phyloP scores from a whole-genome alignment of 2,329 filamentous ascomycete species.

The Fusarium kyushuense region DNA sequence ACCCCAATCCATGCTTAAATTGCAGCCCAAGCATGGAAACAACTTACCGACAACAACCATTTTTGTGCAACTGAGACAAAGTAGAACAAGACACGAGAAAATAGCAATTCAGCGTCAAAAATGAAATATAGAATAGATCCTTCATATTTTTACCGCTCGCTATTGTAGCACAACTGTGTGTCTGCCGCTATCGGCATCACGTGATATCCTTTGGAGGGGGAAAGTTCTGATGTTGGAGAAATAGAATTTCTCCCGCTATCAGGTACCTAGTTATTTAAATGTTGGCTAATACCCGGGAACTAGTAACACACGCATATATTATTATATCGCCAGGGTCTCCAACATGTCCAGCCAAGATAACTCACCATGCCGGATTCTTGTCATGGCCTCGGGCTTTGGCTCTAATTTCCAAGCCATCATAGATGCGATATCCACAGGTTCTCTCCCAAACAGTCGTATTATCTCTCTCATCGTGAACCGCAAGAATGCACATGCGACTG shows the following conservation, averaged over 20 bases:
- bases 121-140: not conserved
- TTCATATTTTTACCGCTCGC: not conserved
- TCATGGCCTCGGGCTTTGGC: conserved; percentile 80
- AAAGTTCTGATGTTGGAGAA: conserved; percentile 24
- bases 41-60: not conserved
- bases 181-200: conserved; percentile 30
- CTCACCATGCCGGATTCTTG: conserved; percentile 65
- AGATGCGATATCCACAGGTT: conserved; percentile 57
- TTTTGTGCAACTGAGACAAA: not conserved
- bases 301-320: conserved; percentile 8
- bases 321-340: not conserved
- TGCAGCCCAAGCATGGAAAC: not conserved
- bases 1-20: not conserved
- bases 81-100: not conserved
- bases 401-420: conserved; percentile 83
- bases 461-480: conserved; percentile 63
- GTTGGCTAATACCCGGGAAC: not conserved
- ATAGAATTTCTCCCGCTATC: too few species aligned
- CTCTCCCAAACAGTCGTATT: conserved; percentile 59
- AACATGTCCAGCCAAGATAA: conserved; percentile 25
- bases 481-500: conserved; percentile 59
- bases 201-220: conserved; percentile 28
- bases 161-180: not conserved
- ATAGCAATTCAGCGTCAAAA: not conserved
- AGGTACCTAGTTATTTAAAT: too few species aligned